Base-by-base conservation (phyloP, 768 basidiomycete genomes). In the Suillus variegatus region DNA sequence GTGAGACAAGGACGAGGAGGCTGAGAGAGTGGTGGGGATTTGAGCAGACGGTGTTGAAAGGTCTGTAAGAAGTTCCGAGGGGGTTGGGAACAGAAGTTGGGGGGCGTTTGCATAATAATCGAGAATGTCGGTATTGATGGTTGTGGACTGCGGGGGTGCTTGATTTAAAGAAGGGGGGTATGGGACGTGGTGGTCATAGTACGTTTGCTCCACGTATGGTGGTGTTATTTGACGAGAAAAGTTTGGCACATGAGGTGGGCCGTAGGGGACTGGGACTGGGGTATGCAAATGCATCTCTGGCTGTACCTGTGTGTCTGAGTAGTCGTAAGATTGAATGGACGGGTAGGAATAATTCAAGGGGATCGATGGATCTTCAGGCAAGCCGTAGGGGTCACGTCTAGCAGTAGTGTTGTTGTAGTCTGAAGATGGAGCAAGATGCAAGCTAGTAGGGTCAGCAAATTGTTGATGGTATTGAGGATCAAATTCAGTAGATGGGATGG, bases 31-130 rank as follows among this genome's bases (percentile, higher is more conserved):
- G 2, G 43, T 8, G 13, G 66, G 51, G 65, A 72, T 41, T 13
- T 64, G 36, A 16, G 9, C n/a, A 20, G 60, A 55, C 3, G 46
- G 6, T 3, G 63, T 41, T 13, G 54, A 73, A 25, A 85, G 75
- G 49, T 87, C 81, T 36, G 78, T 77, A 60, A 91, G 82, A 38
- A 90, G 77, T 68, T 90, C 88, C 44, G 84, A 85, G 1, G 89
- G 89, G 1, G 89, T 91, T 1, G 84, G 89, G 68, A 91, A 89
- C 3, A 83, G 86, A 1, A 73, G 66, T 64, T 79, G 80, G 0
- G 72, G 64, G 0, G 71, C 16, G 25, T 67, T 35, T 20, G 70
- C 18, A 60, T 68, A 76, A 63, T 70, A 73, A 44, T 78, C 68
- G 63, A 72, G 69, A 35, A 64, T 20, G 65, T 36, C 35, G 22